Base-by-base conservation (phyloP, 192 early-diverging fungal species). In the Coemansia sp. region DNA sequence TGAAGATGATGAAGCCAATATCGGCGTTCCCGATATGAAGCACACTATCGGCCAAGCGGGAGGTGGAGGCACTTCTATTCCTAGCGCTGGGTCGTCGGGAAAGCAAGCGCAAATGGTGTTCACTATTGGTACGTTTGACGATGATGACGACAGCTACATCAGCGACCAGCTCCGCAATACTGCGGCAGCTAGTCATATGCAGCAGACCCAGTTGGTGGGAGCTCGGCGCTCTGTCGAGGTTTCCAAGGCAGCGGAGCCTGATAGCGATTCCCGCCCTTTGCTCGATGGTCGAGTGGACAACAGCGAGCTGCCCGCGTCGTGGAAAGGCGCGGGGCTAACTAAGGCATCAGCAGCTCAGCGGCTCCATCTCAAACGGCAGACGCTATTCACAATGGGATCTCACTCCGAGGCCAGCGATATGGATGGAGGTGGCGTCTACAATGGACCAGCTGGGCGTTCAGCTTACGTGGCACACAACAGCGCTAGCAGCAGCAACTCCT, bases 51-150 rank as follows among this genome's bases (percentile, higher is more conserved):
- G 43, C 61, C 64, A 43, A 68, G 55, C 60, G 39, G 55, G 43
- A 50, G 33, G 32, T 10, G 59, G 39, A 73, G 44, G 23, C 38
- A 60, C 58, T 16, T 49, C 67, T 39, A 68, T 68, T 40, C 55
- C 66, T 23, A 58, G 57, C 42, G 58, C 58, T 35, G 68, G 68
- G 21, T 67, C 66, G 21, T 76, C 74, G 26, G 74, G 68, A 59
- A 74, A 68, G 68, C 77, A 70, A 65, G 65, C 46, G 11, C 79
- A 77, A 40, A 76, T 76, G 79, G 74, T 81, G 16, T 82, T 82
- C 42, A 82, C 79, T 6, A 72, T 82, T 7, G 79, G 79, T 13
- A 82, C 79, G 3, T 82, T 82, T 71, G 79, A 82, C 23, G 79
- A 82, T 3, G 66, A 77, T 23, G 74, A 76, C 23, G 74, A 67